Percentiles rank a stretch among this genome's conserved stretches.
Evolutionary conservation across 2,329 filamentous ascomycete genomes (phyloP).

Genomic region (Trichoderma simmonsii): DNA sequence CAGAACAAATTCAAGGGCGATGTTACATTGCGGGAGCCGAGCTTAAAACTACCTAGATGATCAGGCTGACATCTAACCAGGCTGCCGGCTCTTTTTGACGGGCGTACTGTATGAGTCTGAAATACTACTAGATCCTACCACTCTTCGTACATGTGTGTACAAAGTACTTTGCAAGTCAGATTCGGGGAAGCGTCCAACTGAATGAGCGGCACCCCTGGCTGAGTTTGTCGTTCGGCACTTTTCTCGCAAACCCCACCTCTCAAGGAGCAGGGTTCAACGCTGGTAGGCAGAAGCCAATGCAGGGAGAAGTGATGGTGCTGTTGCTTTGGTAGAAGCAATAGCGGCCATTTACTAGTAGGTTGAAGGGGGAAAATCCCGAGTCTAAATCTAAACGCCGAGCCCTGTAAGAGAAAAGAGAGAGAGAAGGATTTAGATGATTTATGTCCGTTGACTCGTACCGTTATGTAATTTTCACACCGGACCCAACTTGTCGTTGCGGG

Average conservation of each 20-base stretch:
- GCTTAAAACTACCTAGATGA: constrained; percentile 6
- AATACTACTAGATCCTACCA: neutral
- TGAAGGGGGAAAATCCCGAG: neutral
- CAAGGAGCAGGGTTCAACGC: neutral
- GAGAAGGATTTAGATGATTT: neutral
- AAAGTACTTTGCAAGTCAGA: neutral
- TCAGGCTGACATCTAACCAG: constrained; percentile 14
- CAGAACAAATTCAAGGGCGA: neutral
- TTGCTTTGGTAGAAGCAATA: neutral
- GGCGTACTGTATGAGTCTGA: neutral
- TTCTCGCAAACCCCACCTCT: neutral
- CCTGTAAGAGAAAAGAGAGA: neutral
- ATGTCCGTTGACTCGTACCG: neutral
- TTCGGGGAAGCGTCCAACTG: neutral
- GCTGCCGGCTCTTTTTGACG: constrained; percentile 10
- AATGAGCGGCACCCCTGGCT: neutral
- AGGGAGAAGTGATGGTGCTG: neutral
- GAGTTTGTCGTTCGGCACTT: constrained; percentile 4
- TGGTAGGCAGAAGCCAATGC: constrained; percentile 2
- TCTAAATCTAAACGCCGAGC: neutral
- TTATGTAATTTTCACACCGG: neutral
- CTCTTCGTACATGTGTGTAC: neutral
- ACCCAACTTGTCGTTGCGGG: neutral
- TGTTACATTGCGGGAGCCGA: constrained; percentile 17
- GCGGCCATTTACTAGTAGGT: neutral